Percentiles rank a stretch among this genome's conserved stretches.
Evolutionary conservation across 345 rosid species (phyloP).

Genomic region (Hibiscus trionum): DNA sequence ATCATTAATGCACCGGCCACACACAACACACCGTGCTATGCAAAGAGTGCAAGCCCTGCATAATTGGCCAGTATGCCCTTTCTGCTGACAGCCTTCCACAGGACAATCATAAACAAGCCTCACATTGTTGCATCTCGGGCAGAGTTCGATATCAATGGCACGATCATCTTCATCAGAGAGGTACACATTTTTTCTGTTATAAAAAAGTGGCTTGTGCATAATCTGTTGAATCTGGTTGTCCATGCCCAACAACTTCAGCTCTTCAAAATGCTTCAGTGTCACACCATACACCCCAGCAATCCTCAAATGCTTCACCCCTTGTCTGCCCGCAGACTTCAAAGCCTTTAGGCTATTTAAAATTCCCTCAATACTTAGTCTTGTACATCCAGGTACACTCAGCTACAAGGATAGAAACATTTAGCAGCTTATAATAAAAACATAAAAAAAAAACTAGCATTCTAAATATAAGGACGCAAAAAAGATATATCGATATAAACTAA

Average conservation of each 20-base stretch:
- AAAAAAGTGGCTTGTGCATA: slow-evolving; percentile 52
- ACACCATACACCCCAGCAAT: slow-evolving; percentile 76
- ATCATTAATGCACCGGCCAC: slow-evolving; percentile 81
- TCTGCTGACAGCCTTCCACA: slow-evolving; percentile 57
- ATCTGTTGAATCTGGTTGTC: slow-evolving; percentile 25
- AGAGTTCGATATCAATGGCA: slow-evolving; percentile 52
- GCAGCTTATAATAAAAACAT: neutral
- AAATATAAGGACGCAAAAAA: too few species aligned
- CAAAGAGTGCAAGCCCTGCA: slow-evolving; percentile 90
- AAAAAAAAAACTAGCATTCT: too few species aligned
- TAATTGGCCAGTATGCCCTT: slow-evolving; percentile 24
- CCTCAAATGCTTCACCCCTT: slow-evolving; percentile 59
- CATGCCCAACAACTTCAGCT: slow-evolving; percentile 43
- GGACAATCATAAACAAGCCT: slow-evolving; percentile 93
- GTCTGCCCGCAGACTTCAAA: slow-evolving; percentile 39
- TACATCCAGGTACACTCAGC: slow-evolving; percentile 88
- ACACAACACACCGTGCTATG: slow-evolving; percentile 62
- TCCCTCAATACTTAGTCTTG: slow-evolving; percentile 64
- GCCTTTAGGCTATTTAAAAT: slow-evolving; percentile 54
- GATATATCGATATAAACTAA: neutral
- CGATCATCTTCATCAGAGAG: slow-evolving; percentile 36
- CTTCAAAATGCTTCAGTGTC: slow-evolving; percentile 56
- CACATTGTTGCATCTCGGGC: slow-evolving; percentile 69
- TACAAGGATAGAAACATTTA: slow-evolving; percentile 24
- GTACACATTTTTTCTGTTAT: slow-evolving; percentile 40